A percentile compares a stretch with the other conserved stretches of the same genome.
These are phyloP conservation scores for Hibiscus mutabilis DNA, from an alignment of 345 rosid genomes.

Conservation along the genomic window DNA sequence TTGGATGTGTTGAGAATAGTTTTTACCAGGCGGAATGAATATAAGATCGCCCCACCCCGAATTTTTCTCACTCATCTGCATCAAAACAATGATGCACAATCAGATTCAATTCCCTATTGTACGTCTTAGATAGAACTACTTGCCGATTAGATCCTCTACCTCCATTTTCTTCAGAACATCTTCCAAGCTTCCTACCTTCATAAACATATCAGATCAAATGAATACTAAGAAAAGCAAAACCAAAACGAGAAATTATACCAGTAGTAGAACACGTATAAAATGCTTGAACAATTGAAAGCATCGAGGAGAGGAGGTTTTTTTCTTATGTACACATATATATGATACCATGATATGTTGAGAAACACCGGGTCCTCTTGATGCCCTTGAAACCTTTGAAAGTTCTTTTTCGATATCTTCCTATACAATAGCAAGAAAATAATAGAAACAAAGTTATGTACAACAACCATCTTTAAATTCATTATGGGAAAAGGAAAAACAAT, in stretches of 20 bases:
- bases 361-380: conserved; percentile 48
- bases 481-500: conserved; percentile 1
- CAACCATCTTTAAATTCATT: background rate
- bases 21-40: conserved; percentile 95
- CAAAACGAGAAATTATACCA: background rate
- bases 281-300: background rate
- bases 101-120: conserved; percentile 10
- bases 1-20: conserved; percentile 77
- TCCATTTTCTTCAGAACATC: conserved; percentile 90
- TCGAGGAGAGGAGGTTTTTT: background rate
- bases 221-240: background rate
- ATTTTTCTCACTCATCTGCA: conserved; percentile 75
- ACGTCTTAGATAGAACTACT: background rate
- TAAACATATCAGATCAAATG: conserved; percentile 16
- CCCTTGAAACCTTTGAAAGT: conserved; percentile 61
- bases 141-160: conserved; percentile 32
- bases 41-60: conserved; percentile 94
- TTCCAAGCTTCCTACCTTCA: conserved; percentile 89
- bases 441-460: background rate
- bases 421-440: conserved; percentile 5
- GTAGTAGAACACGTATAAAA: no score
- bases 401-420: conserved; percentile 92
- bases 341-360: conserved; percentile 86
- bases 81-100: conserved; percentile 5
- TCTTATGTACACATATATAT: background rate